Conservation (phyloP, 192 early-diverging fungal species). For the Coemansia asiatica region DNA sequence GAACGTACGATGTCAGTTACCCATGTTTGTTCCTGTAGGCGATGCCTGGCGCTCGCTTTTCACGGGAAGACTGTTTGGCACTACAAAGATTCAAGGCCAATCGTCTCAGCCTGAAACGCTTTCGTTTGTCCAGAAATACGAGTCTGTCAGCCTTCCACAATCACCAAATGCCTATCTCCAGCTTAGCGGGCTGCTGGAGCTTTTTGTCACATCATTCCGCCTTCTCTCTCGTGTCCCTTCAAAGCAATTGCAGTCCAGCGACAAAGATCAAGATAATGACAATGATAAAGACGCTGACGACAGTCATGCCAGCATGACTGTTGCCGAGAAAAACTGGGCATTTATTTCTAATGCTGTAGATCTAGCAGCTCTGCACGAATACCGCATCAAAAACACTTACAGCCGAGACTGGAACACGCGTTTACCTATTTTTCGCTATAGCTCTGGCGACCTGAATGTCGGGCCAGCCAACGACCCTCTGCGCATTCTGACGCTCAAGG, state of each 20-base stretch:
- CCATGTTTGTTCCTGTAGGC: slow-evolving; percentile 60
- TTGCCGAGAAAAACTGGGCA: slow-evolving; percentile 20
- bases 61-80: slow-evolving; percentile 29
- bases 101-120: neutral
- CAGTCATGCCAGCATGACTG: neutral
- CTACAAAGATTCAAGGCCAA: neutral
- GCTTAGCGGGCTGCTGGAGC: slow-evolving; percentile 45
- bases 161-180: slow-evolving; percentile 42
- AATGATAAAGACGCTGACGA: neutral
- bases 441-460: slow-evolving; percentile 45
- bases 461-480: slow-evolving; percentile 53
- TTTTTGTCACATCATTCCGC: slow-evolving; percentile 36
- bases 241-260: neutral
- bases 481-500: slow-evolving; percentile 25
- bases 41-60: slow-evolving; percentile 51
- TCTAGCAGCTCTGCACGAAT: slow-evolving; percentile 37
- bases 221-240: slow-evolving; percentile 9
- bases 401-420: slow-evolving; percentile 41
- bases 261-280: neutral
- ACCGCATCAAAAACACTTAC: slow-evolving; percentile 49
- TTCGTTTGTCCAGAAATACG: slow-evolving; percentile 24
- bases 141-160: slow-evolving; percentile 32
- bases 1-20: slow-evolving; percentile 66
- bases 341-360: slow-evolving; percentile 19
- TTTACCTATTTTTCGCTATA: slow-evolving; percentile 31